phyloP scores from a whole-genome alignment of 2,329 filamentous ascomycete genomes.

The Phialophora expanda region DNA sequence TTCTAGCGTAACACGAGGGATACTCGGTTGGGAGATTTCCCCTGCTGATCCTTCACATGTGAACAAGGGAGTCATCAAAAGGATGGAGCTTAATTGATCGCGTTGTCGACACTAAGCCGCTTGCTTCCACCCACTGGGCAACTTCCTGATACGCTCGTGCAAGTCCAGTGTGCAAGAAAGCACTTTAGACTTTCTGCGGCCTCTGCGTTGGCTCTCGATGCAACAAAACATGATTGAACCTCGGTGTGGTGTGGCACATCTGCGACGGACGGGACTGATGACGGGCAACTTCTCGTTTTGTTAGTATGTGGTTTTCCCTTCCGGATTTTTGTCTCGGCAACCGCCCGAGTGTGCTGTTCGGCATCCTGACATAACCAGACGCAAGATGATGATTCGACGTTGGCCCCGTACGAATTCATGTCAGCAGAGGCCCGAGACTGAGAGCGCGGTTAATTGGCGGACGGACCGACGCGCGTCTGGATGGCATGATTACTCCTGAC shows the following conservation, averaged over 20 bases:
- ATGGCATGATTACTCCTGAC: slow-evolving; percentile 14
- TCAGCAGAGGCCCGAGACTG: slow-evolving; percentile 9
- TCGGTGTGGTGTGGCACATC: not conserved
- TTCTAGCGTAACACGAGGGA: slow-evolving; percentile 21
- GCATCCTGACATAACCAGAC: slow-evolving; percentile 12
- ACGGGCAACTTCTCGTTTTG: not conserved
- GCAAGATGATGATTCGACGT: not conserved
- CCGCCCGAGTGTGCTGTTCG: not conserved
- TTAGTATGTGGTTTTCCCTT: not conserved
- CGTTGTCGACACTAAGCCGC: not conserved
- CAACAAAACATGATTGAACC: not conserved
- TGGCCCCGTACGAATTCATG: not conserved
- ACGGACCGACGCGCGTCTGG: slow-evolving; percentile 11
- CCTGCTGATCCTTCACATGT: slow-evolving; percentile 19
- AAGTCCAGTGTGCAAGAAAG: not conserved
- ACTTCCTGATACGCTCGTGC: not conserved
- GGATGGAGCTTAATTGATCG: not conserved
- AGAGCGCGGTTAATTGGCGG: slow-evolving; percentile 2
- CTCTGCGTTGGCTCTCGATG: not conserved
- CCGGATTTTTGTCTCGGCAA: slow-evolving; percentile 1
- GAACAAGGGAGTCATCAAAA: not conserved
- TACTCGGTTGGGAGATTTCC: slow-evolving; percentile 18
- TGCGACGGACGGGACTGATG: not conserved
- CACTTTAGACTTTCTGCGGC: not conserved
- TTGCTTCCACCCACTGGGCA: not conserved